Conservation (phyloP, 108 stramenopile species). For the Heterococcus sp. region DNA sequence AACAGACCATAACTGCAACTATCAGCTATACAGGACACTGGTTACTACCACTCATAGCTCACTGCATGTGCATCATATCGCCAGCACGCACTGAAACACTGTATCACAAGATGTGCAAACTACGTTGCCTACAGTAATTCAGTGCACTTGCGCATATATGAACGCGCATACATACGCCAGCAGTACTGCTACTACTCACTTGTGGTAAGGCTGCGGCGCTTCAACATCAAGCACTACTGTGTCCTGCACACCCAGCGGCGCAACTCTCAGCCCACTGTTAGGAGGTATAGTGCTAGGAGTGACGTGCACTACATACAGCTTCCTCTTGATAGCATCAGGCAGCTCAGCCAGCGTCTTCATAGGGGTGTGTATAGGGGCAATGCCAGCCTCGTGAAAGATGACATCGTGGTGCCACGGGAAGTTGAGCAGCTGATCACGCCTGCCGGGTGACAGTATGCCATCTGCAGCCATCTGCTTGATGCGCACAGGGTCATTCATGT, state of each 20-base stretch:
- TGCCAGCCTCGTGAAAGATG: slow-evolving; percentile 84
- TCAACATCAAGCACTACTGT: slow-evolving; percentile 43
- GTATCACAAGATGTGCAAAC: too few relatives aligned
- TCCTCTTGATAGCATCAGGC: slow-evolving; percentile 68
- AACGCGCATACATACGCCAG: too few relatives aligned
- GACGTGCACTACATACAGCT: slow-evolving; percentile 87
- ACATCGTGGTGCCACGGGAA: slow-evolving; percentile 80
- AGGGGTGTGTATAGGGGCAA: slow-evolving; percentile 88
- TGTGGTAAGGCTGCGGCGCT: slow-evolving; percentile 14
- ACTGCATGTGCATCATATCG: too few relatives aligned
- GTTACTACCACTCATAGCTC: too few relatives aligned
- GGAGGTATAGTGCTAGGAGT: slow-evolving; percentile 28
- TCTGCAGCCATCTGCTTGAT: slow-evolving; percentile 67
- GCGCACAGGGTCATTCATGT: slow-evolving; percentile 76
- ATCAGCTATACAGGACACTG: too few relatives aligned
- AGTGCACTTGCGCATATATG: too few relatives aligned
- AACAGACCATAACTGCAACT: too few relatives aligned
- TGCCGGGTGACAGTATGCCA: slow-evolving; percentile 69
- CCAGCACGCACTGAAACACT: too few relatives aligned
- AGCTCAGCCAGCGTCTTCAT: slow-evolving; percentile 65
- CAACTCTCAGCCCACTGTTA: slow-evolving; percentile 32
- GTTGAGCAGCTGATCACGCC: slow-evolving; percentile 72
- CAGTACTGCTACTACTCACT: background rate
- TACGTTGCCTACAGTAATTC: too few relatives aligned
- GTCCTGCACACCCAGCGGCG: slow-evolving; percentile 47